A percentile compares a stretch with the other conserved stretches of the same genome.
These are phyloP conservation scores for Fereydounia khargensis DNA, from an alignment of 1,284 basidiomycete genomes.

Conservation along the genomic window DNA sequence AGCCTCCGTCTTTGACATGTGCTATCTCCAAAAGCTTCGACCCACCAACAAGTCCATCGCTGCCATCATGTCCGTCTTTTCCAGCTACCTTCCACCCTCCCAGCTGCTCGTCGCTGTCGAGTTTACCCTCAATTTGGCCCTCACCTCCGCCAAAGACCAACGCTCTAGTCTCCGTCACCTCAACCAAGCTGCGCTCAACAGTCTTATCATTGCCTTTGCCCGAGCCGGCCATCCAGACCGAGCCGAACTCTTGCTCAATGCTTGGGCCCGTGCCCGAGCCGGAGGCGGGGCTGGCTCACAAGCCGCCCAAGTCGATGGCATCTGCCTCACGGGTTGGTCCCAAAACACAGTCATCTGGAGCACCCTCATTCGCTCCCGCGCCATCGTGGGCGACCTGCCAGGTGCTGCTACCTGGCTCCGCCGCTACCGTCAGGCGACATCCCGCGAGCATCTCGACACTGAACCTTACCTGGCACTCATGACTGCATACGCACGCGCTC, in stretches of 20 bases:
- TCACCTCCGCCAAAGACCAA: no score
- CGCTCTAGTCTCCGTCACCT: conserved; percentile 3
- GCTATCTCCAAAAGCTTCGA: neutral
- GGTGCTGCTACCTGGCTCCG: conserved; percentile 21
- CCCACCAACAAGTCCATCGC: conserved; percentile 17
- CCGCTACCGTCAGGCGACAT: conserved; percentile 6
- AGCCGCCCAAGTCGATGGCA: neutral
- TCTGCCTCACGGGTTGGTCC: conserved; percentile 19
- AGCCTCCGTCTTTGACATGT: conserved; percentile 19
- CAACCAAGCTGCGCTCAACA: conserved; percentile 8
- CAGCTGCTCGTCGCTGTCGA: conserved; percentile 6
- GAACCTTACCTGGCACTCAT: conserved; percentile 9
- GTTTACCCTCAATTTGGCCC: no score
- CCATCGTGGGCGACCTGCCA: conserved; percentile 5
- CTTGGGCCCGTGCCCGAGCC: conserved; percentile 11
- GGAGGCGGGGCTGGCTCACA: neutral
- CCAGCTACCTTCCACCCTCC: conserved; percentile 1
- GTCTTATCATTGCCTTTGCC: conserved; percentile 14
- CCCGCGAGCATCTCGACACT: neutral
- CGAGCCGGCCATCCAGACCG: conserved; percentile 1
- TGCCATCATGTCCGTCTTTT: conserved; percentile 13
- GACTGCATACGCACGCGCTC: neutral
- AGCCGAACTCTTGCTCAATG: conserved; percentile 8
- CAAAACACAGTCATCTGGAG: conserved; percentile 14
- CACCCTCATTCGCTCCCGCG: conserved; percentile 10